A percentile compares a stretch with the other conserved stretches of the same genome.
phyloP scores from a whole-genome alignment of 2,329 filamentous ascomycete species.

The Neofusicoccum sp. region DNA sequence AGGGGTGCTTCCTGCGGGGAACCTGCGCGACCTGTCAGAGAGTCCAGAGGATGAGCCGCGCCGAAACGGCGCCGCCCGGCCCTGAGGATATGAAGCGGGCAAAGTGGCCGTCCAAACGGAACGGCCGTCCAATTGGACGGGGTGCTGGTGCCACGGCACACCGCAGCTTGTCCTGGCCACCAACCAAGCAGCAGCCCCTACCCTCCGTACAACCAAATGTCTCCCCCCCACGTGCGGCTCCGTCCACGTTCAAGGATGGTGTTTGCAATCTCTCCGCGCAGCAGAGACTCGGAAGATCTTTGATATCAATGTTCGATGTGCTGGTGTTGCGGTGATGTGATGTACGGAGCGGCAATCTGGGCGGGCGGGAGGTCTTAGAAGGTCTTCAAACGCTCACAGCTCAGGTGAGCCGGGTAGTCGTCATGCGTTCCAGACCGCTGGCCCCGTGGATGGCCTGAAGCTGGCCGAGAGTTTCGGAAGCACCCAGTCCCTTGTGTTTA shows the following conservation, averaged over 20 bases:
- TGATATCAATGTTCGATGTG: not conserved
- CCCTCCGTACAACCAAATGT: not conserved
- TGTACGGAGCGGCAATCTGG: not conserved
- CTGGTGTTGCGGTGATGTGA: not conserved
- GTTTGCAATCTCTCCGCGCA: not conserved
- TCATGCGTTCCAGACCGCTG: too few species aligned
- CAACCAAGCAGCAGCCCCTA: not conserved
- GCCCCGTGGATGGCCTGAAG: not conserved
- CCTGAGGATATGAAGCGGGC: not conserved
- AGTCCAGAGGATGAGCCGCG: not conserved
- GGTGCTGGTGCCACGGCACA: not conserved
- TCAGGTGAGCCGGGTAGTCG: too few species aligned
- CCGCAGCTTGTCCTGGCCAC: not conserved
- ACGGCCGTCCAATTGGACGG: not conserved
- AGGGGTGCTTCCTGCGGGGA: not conserved
- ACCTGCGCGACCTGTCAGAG: slow-evolving; percentile 8
- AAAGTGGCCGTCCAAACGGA: not conserved
- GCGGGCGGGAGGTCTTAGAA: too few species aligned
- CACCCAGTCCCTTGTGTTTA: not conserved
- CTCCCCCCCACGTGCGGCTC: not conserved
- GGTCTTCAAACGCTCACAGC: too few species aligned
- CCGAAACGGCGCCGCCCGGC: not conserved
- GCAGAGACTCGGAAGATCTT: not conserved
- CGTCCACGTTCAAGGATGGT: not conserved
- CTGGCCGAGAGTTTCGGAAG: not conserved